A percentile compares a stretch with the other conserved stretches of the same genome.
Evolutionary conservation across 73 alveolate species (phyloP).

Genomic region (Paramecium sexaurelia): DNA sequence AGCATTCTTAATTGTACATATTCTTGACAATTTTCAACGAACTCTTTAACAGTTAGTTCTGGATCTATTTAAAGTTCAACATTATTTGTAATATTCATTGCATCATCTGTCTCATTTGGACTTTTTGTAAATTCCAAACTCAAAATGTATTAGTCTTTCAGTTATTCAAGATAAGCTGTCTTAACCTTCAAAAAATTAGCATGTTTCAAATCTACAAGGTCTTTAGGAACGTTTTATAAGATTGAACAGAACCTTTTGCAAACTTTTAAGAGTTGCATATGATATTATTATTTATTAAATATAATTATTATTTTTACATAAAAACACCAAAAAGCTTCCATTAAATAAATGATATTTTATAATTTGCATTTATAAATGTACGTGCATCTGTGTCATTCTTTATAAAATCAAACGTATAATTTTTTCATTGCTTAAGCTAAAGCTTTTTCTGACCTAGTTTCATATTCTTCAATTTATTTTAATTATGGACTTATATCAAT

Average conservation of each 20-base stretch:
- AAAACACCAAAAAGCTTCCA: too few species aligned
- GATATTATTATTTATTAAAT: neutral
- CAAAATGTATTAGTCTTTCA: neutral
- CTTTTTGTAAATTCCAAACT: slow-evolving; percentile 3
- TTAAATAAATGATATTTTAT: too few species aligned
- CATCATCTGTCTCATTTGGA: neutral
- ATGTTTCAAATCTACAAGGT: slow-evolving; percentile 27
- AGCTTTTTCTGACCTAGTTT: neutral
- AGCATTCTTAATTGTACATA: neutral
- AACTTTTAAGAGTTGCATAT: neutral
- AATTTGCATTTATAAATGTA: neutral
- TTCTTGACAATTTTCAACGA: slow-evolving; percentile 4
- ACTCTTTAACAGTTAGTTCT: neutral
- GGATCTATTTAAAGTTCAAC: slow-evolving; percentile 14
- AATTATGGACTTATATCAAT: neutral
- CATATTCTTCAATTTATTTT: neutral
- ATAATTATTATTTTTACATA: too few species aligned
- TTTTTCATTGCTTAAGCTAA: neutral
- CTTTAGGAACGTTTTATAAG: slow-evolving; percentile 6
- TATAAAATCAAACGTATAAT: neutral
- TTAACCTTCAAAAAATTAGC: neutral
- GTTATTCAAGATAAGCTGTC: slow-evolving; percentile 1
- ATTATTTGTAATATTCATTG: neutral
- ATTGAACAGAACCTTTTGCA: neutral
- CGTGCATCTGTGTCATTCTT: too few species aligned